phyloP scores from a whole-genome alignment of 2,329 filamentous ascomycete species.

The Helotiales sp. region DNA sequence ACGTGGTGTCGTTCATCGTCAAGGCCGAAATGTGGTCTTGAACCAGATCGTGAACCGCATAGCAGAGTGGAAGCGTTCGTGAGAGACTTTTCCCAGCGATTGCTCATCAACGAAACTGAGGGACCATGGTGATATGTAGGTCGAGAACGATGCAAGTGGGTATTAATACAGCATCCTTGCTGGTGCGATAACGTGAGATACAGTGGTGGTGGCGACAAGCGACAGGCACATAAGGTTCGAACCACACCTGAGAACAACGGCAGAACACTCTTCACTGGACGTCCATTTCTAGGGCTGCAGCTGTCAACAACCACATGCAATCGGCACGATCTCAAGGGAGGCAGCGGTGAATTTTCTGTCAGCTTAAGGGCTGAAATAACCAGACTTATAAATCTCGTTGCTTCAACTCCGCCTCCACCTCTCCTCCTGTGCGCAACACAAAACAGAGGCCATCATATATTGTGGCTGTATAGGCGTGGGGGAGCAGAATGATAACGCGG shows the following conservation, averaged over 20 bases:
- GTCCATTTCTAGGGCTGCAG: neutral
- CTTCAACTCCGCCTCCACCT: neutral
- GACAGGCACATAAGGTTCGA: neutral
- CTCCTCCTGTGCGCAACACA: neutral
- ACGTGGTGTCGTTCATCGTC: conserved; percentile 23
- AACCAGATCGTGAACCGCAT: neutral
- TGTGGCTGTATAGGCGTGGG: neutral
- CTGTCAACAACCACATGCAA: neutral
- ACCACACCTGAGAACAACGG: neutral
- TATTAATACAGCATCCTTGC: neutral
- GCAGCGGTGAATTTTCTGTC: neutral
- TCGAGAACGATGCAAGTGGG: neutral
- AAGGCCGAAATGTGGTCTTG: neutral
- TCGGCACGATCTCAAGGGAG: neutral
- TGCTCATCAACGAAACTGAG: neutral
- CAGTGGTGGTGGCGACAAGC: neutral
- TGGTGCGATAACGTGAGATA: neutral
- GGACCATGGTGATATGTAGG: neutral
- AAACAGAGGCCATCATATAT: neutral
- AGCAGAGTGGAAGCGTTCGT: neutral
- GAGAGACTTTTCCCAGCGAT: neutral
- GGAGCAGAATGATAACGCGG: neutral
- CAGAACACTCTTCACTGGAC: neutral
- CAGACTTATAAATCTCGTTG: too few species aligned
- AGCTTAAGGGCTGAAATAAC: neutral